These are phyloP conservation scores for Coelastrella sp. DNA, from an alignment of 139 green algal species.

Conservation along the genomic window DNA sequence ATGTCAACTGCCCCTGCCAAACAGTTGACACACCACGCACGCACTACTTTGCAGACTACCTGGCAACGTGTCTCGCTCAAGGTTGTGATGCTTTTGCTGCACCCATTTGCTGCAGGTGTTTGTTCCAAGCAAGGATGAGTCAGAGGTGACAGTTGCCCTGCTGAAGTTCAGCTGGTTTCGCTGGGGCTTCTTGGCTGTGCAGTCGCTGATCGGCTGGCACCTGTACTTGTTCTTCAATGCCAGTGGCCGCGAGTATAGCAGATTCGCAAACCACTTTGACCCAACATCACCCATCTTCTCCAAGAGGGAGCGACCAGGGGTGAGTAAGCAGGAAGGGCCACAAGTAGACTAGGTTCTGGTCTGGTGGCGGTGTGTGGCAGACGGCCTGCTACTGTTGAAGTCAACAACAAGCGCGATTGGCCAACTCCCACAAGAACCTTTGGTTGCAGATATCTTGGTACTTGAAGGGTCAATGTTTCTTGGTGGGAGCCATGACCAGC, in stretches of 20 bases:
- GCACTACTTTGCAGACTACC: not conserved
- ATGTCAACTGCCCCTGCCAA: not conserved
- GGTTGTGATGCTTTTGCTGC: not conserved
- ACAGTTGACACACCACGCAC: no score
- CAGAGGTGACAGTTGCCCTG: conserved; percentile 3
- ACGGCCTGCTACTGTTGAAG: no score
- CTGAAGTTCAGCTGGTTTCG: conserved; percentile 52
- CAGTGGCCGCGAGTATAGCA: conserved; percentile 71
- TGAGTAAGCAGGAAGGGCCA: conserved; percentile 31
- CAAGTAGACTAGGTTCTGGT: not conserved
- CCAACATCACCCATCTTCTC: conserved; percentile 90
- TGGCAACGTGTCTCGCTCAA: no score
- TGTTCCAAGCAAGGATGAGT: conserved; percentile 62
- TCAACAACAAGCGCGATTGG: no score
- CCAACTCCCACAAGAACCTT: no score
- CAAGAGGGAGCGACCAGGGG: conserved; percentile 82
- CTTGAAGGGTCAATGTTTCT: no score
- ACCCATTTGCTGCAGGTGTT: conserved; percentile 70
- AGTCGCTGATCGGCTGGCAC: conserved; percentile 85
- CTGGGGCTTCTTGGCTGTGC: conserved; percentile 65
- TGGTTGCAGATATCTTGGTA: no score
- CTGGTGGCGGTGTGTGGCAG: no score
- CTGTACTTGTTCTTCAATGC: conserved; percentile 87
- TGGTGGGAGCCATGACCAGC: no score
- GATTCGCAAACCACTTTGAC: conserved; percentile 88